These are phyloP conservation scores for Yamadazyma friedrichii DNA, from an alignment of 1,139 yeast species.

Conservation along the genomic window DNA sequence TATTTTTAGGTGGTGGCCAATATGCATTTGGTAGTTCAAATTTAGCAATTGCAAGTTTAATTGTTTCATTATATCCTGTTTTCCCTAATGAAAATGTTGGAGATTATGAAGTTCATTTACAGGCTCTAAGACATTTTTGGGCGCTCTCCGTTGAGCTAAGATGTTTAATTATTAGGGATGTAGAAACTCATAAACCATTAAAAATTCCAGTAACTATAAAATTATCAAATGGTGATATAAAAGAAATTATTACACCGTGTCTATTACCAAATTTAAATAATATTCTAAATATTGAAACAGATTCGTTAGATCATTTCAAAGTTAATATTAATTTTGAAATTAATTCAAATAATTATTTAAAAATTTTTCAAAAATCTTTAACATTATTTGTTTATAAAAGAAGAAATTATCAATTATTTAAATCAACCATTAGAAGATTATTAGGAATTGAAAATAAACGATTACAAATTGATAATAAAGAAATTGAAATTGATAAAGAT, in stretches of 20 bases:
- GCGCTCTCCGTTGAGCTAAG: slow-evolving; percentile 79
- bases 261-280: slow-evolving; percentile 60
- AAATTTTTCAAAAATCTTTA: slow-evolving; percentile 43
- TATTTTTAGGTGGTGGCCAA: slow-evolving; percentile 92
- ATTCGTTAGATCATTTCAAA: slow-evolving; percentile 44
- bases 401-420: slow-evolving; percentile 40
- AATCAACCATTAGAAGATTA: slow-evolving; percentile 36
- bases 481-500: slow-evolving; percentile 25
- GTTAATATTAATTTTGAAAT: slow-evolving; percentile 40
- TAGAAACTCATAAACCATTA: slow-evolving; percentile 53
- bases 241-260: slow-evolving; percentile 55
- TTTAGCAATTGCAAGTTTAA: slow-evolving; percentile 69
- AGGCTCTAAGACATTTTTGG: slow-evolving; percentile 92
- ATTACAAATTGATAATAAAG: slow-evolving; percentile 31
- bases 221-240: slow-evolving; percentile 35
- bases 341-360: slow-evolving; percentile 32
- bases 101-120: slow-evolving; percentile 63
- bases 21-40: slow-evolving; percentile 69
- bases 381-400: slow-evolving; percentile 53
- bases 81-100: slow-evolving; percentile 47
- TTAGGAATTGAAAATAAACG: slow-evolving; percentile 32
- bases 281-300: slow-evolving; percentile 43
- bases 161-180: slow-evolving; percentile 74
- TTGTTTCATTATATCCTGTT: slow-evolving; percentile 74
- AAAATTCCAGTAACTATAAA: slow-evolving; percentile 51